Evolutionary conservation across 495 filamentous ascomycete genomes (phyloP), one percentile per base, ranked within the genome.

Genomic region (Xylaria grammica): DNA sequence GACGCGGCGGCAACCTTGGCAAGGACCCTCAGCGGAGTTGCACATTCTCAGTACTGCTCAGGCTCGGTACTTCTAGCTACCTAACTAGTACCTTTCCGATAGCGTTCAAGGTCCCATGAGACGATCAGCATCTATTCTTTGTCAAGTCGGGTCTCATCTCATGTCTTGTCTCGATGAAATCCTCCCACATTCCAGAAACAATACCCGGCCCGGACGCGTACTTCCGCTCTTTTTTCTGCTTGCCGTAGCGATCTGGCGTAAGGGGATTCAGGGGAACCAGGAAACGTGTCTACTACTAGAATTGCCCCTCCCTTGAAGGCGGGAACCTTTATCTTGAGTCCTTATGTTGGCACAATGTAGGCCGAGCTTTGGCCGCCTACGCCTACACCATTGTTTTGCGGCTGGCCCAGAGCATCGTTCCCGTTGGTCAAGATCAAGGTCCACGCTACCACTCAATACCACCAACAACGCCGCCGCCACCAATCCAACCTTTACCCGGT

Each of bases 311-410:
- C 45, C 49, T 38, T 24, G 15, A 29, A 26, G 27, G 38, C 17
- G 48, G 59, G 36, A 62, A 40, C 36, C 20, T 61, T 61, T 50
- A 50, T 42, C 48, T 54, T 45, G 20, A 32, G 42, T 52, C 62
- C 44, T 29, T 64, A 72, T 74, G 71, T 68, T 65, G 60, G 62
- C 62, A 24, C 71, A 66, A 63, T 61, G 63, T 54, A 62, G 65
- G 68, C 65, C 65, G 46, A 61, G 69, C 61, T 52, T 68, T 63
- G 69, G 73, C 65, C 54, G 75, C 67, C 60, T 67, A 51, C 50
- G 74, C 67, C 60, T 70, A 53, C 65, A 68, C 67, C 69, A 75
- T 50, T 66, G 67, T 73, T 58, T 73, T 60, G 65, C 72, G 63
- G 51, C 67, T 69, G 72, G 67, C 55, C 55, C 65, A 59, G 56